Base-by-base conservation (phyloP, 2,329 filamentous ascomycete genomes). In the Phialemonium atrogriseum region DNA sequence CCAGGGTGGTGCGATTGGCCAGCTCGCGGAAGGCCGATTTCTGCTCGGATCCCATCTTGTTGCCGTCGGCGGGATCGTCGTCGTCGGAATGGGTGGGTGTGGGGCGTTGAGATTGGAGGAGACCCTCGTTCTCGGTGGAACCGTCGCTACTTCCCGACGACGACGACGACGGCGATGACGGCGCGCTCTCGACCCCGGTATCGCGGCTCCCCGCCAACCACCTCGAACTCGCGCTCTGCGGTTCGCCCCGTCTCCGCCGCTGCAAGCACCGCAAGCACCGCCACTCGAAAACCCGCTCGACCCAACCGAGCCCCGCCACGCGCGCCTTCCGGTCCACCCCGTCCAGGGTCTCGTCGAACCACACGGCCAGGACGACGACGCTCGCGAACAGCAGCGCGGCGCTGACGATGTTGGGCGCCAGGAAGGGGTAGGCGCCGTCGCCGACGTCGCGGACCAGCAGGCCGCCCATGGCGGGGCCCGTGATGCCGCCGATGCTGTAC, bases 401-500 rank as follows among this genome's bases (percentile, higher is more conserved):
- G 0, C 81, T 79, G 14, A 91, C 64, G 1, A 96, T 51, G 45
- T 96, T 98, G 0, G 91, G 89, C 1, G 75, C 70, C 4, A 95
- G 65, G 47, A 93, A 98, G 0, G 91, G 91, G 52, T 85, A 89
- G 2, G 67, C 64, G 28, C 73, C 72, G 2, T 56, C 52, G 5
- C 73, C 70, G 17, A 74, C 51, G 27, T 66, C 68, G 26, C 79
- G 73, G 0, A 94, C 83, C 33, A 96, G 59, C 24, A 95, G 54
- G 0, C 91, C 91, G 10, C 91, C 91, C n/a, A 96, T 60, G 2
- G 93, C 77, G 1, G 91, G 91, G 0, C 91, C 91, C 0, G 88
- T 91, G 39, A 98, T 94, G 25, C 84, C 85, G 12, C 91, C 91
- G 20, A 98, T 66, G 4, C 89, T 89, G 56, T 98, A 98, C n/a